Evolutionary conservation across 768 basidiomycete species (phyloP).

Genomic region (Ephemerocybe angulata): DNA sequence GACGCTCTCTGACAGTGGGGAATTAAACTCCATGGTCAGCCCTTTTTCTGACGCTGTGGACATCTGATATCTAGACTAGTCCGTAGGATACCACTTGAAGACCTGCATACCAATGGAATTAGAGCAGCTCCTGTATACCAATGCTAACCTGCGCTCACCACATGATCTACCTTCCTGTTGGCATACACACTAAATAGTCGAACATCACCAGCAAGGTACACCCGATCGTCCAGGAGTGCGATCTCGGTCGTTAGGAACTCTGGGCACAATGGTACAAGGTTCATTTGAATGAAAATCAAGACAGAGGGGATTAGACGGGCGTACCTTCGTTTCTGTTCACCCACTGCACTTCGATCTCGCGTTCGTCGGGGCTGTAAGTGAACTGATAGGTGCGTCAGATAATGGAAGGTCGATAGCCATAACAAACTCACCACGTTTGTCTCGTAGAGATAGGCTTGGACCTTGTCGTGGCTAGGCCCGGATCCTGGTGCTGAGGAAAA

Average conservation of each 20-base stretch:
- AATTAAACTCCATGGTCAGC: too few relatives aligned
- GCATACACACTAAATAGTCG: constrained; percentile 13
- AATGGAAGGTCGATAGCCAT: neutral
- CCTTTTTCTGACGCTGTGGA: constrained; percentile 1
- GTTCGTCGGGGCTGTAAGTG: constrained; percentile 11
- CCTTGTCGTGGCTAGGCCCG: constrained; percentile 11
- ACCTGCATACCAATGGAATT: too few relatives aligned
- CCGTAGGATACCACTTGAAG: constrained; percentile 11
- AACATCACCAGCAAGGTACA: constrained; percentile 22
- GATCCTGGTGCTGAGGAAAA: constrained; percentile 11
- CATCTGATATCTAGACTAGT: neutral
- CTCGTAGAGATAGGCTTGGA: constrained; percentile 11
- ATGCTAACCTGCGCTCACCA: constrained; percentile 9
- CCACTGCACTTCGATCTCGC: constrained; percentile 21
- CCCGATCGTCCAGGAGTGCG: constrained; percentile 14
- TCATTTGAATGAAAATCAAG: neutral
- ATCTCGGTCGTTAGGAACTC: constrained; percentile 14
- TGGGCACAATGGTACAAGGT: neutral
- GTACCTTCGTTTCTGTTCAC: constrained; percentile 19
- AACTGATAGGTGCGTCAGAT: constrained; percentile 11
- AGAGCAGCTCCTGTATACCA: too few relatives aligned
- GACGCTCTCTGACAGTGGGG: too few relatives aligned
- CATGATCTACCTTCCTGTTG: constrained; percentile 5
- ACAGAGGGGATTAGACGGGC: neutral
- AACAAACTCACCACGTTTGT: constrained; percentile 15